A percentile compares a stretch with the other conserved stretches of the same genome.
Evolutionary conservation across 129 eudicot species (phyloP).

Genomic region (Mikania micrantha): DNA sequence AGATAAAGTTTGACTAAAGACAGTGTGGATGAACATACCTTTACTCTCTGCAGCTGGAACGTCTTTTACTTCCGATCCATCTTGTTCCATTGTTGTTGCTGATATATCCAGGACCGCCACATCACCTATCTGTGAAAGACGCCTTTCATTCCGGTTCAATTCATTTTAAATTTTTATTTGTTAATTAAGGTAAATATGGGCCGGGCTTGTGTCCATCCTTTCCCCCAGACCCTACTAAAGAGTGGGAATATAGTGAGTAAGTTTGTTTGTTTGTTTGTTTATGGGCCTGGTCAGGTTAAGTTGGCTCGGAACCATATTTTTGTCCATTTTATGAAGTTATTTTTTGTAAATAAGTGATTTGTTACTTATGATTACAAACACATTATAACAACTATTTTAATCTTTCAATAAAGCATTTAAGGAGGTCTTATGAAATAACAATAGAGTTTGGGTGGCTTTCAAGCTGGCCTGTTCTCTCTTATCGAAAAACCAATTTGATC

Average conservation of each 20-base stretch:
- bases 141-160: neutral
- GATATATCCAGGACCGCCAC: slow-evolving; percentile 90
- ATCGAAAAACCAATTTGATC: neutral
- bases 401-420: slow-evolving; percentile 1
- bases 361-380: neutral
- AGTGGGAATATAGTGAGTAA: too few species aligned
- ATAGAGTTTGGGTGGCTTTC: neutral
- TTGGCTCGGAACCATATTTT: neutral
- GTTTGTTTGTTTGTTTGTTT: too few species aligned
- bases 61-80: slow-evolving; percentile 53
- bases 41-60: slow-evolving; percentile 98
- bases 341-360: neutral
- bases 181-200: neutral
- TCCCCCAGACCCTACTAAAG: too few species aligned
- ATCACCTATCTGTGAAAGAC: slow-evolving; percentile 72
- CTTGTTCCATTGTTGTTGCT: slow-evolving; percentile 76
- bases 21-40: slow-evolving; percentile 41
- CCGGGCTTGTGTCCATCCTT: too few species aligned
- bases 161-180: neutral
- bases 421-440: neutral
- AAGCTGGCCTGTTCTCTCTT: neutral
- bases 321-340: neutral
- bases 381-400: neutral
- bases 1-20: neutral
- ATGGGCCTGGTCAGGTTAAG: neutral